Conservation (phyloP, 2,329 filamentous ascomycete genomes). For the Rutstroemia sp. region DNA sequence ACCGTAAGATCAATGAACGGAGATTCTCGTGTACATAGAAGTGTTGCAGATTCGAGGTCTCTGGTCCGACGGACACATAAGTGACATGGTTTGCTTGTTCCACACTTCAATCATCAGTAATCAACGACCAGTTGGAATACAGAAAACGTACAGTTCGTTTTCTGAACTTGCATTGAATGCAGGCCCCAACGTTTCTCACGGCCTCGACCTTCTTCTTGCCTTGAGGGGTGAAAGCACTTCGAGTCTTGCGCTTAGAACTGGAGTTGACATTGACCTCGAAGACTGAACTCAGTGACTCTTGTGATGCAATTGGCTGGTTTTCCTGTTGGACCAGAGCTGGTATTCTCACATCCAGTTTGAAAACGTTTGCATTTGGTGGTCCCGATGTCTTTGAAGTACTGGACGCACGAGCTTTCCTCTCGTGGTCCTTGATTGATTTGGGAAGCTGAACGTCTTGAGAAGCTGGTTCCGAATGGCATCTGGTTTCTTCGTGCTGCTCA, state of each 20-base stretch:
- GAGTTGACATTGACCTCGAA: conserved; percentile 6
- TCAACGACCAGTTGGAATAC: too few species aligned
- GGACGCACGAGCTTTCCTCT: not conserved
- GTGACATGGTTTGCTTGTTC: conserved; percentile 3
- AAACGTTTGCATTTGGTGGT: not conserved
- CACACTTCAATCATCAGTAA: conserved; percentile 4
- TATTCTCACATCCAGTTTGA: conserved; percentile 1
- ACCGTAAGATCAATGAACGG: conserved; percentile 10
- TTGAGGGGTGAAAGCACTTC: conserved; percentile 7
- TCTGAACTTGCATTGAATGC: conserved; percentile 25
- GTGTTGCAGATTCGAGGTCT: not conserved
- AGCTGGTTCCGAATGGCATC: too few species aligned
- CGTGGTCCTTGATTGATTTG: not conserved
- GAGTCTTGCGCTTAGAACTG: conserved; percentile 3
- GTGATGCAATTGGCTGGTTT: not conserved
- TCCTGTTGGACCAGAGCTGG: not conserved
- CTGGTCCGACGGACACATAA: conserved; percentile 4
- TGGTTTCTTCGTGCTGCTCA: too few species aligned
- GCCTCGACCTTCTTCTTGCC: conserved; percentile 12
- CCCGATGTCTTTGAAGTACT: not conserved
- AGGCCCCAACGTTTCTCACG: conserved; percentile 25
- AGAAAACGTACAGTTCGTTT: conserved; percentile 21
- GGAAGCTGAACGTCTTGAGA: not conserved
- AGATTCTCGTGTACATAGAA: conserved; percentile 7
- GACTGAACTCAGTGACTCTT: conserved; percentile 6